Evolutionary conservation across 139 green algal species (phyloP).

Genomic region (Astrephomene gubernaculifera): DNA sequence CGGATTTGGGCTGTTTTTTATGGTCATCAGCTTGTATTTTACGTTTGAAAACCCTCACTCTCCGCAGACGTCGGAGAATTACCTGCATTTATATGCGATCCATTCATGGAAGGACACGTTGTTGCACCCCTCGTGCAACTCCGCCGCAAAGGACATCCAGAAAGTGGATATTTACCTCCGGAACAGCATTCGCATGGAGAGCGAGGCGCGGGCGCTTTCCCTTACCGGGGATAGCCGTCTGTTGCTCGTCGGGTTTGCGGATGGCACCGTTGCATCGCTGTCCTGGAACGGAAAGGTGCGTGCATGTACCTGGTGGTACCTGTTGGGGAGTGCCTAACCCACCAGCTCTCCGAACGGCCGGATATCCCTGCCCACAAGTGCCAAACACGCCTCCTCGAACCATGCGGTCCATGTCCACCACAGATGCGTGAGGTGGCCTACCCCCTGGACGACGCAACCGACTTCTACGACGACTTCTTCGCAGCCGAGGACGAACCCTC

Average conservation of each 20-base stretch:
- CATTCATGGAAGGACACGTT: conserved; percentile 67
- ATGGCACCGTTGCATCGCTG: conserved; percentile 69
- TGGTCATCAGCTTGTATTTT: too few relatives aligned
- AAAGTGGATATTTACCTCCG: conserved; percentile 74
- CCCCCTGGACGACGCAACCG: conserved; percentile 22
- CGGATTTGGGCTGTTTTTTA: too few relatives aligned
- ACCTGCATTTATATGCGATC: conserved; percentile 77
- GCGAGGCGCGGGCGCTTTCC: conserved; percentile 9
- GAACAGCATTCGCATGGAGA: conserved; percentile 56
- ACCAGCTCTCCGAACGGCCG: too few relatives aligned
- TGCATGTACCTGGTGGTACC: too few relatives aligned
- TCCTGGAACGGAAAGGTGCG: conserved; percentile 78
- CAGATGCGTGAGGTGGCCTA: conserved; percentile 43
- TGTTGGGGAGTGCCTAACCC: too few relatives aligned
- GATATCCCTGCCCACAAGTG: too few relatives aligned
- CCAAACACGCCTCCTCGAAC: too few relatives aligned
- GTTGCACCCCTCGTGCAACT: conserved; percentile 28
- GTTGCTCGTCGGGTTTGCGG: conserved; percentile 69
- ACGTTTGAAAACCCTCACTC: too few relatives aligned
- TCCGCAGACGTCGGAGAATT: conserved; percentile 72
- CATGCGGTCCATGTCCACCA: too few relatives aligned
- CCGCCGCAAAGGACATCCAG: conserved; percentile 39
- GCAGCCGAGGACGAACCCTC: too few relatives aligned
- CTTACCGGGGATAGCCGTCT: conserved; percentile 61
- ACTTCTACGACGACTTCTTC: background rate